Conservation (phyloP, 345 rosid species). For the Pugionium cornutum region DNA sequence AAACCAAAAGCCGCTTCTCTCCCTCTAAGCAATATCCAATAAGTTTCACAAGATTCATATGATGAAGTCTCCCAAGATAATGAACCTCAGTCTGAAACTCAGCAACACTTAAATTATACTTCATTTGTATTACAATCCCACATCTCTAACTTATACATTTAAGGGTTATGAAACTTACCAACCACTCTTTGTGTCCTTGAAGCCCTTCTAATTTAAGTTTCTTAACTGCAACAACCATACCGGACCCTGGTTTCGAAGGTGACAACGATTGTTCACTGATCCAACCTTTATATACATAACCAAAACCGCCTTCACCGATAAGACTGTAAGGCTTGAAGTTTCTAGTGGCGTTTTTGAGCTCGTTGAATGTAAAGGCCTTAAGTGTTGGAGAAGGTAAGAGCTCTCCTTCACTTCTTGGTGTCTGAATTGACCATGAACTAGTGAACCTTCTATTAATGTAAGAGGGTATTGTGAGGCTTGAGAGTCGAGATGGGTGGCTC, state of each 20-base stretch:
- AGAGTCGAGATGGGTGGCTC: slow-evolving; percentile 57
- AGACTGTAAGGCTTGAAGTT: slow-evolving; percentile 81
- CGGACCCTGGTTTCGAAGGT: slow-evolving; percentile 81
- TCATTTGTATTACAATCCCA: neutral
- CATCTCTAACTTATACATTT: too few relatives aligned
- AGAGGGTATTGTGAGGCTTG: slow-evolving; percentile 63
- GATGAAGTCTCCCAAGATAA: slow-evolving; percentile 73
- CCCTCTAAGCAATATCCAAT: slow-evolving; percentile 75
- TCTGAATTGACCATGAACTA: slow-evolving; percentile 48
- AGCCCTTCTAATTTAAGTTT: slow-evolving; percentile 85
- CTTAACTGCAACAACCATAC: slow-evolving; percentile 91
- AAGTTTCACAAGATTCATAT: slow-evolving; percentile 81
- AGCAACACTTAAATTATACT: slow-evolving; percentile 1
- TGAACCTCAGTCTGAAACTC: slow-evolving; percentile 70
- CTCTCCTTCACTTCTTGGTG: slow-evolving; percentile 81
- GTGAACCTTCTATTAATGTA: slow-evolving; percentile 51
- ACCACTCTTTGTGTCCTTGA: slow-evolving; percentile 99
- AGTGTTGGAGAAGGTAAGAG: slow-evolving; percentile 75
- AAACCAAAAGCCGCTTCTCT: slow-evolving; percentile 72
- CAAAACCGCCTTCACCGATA: slow-evolving; percentile 96
- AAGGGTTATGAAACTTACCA: slow-evolving; percentile 55
- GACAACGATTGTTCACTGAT: slow-evolving; percentile 61
- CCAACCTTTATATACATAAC: slow-evolving; percentile 93
- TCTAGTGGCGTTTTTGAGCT: slow-evolving; percentile 80
- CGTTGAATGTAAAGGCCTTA: slow-evolving; percentile 72